Base-by-base conservation (phyloP, 306 rosid species). In the Prunus davidiana region DNA sequence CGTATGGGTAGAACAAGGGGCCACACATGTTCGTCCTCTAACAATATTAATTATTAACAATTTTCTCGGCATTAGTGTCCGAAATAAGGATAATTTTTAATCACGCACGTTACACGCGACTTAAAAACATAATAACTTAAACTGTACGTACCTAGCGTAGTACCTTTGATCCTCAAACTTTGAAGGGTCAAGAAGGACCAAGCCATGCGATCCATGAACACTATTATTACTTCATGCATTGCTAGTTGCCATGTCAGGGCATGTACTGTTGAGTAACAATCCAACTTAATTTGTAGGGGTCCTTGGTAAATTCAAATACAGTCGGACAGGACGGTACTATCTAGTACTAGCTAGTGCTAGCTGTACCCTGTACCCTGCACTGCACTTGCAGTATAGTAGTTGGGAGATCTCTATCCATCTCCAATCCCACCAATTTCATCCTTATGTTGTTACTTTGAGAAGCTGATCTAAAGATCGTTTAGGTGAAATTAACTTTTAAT, bases 11-110 rank as follows among this genome's bases (percentile, higher is more conserved):
- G n/a, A n/a, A 5, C 9, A 38, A 38, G 43, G 43, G 43, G 43
- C 7, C 38, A 5, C 41, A 38, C 43, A 6, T 7, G 43, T 38
- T 38, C 43, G 9, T 38, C 43, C 43, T 6, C 43, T 1, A 38
- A 7, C 43, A 38, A 7, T 7, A 38, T 7, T 38, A 7, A 7
- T 38, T 7, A 7, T 38, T 38, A 38, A 38, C 43, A 38, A 38
- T 38, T 6, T 38, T 0, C 8, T 6, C 43, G 0, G 9, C 2
- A 0, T 38, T 5, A 6, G 2, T 0, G 9, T 38, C 2, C 0
- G 9, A 38, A 1, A 1, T 0, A n/a, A n/a, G n/a, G 9, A 0
- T 0, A 38, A 6, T 7, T 38, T 38, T 38, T 38, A 38, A 38
- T 38, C 9, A 38, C 9, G 9, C 9, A 8, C 9, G 8, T 7